A percentile compares a stretch with the other conserved stretches of the same genome.
Conservation (phyloP, 2,329 filamentous ascomycete genomes). For the Scedosporium apiospermum region DNA sequence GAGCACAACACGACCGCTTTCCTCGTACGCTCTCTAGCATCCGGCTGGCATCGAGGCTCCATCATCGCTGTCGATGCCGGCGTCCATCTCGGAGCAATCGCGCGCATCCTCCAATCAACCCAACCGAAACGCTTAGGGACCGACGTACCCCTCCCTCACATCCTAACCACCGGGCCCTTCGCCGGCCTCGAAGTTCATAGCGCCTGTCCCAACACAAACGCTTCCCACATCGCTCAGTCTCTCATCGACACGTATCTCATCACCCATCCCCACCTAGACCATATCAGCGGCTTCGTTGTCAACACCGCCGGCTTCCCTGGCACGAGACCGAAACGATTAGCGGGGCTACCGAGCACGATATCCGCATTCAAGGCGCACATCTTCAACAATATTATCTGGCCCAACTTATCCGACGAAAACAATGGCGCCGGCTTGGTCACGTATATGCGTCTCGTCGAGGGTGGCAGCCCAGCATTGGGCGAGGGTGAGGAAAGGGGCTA, state of each 20-base stretch:
- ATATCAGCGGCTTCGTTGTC: conserved; percentile 83
- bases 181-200: conserved; percentile 64
- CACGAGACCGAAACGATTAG: conserved; percentile 73
- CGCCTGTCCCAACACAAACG: conserved; percentile 63
- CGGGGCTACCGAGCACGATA: conserved; percentile 81
- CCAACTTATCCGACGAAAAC: conserved; percentile 92
- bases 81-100: conserved; percentile 77
- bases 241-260: conserved; percentile 85
- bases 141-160: conserved; percentile 34
- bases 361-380: conserved; percentile 87
- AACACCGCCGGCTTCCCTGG: conserved; percentile 84
- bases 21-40: conserved; percentile 70
- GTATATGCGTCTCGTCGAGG: conserved; percentile 80
- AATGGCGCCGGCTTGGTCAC: conserved; percentile 87
- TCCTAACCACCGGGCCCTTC: conserved; percentile 63
- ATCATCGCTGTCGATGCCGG: conserved; percentile 90
- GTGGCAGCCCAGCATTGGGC: conserved; percentile 75
- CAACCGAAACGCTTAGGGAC: conserved; percentile 26
- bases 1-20: conserved; percentile 88
- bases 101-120: conserved; percentile 60
- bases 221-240: conserved; percentile 65
- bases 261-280: conserved; percentile 95
- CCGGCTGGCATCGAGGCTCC: conserved; percentile 73
- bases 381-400: conserved; percentile 98
- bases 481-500: conserved; percentile 75